A percentile compares a stretch with the other conserved stretches of the same genome.
phyloP scores from a whole-genome alignment of 208 protist genomes.

The Leptomonas pyrrhocoris region DNA sequence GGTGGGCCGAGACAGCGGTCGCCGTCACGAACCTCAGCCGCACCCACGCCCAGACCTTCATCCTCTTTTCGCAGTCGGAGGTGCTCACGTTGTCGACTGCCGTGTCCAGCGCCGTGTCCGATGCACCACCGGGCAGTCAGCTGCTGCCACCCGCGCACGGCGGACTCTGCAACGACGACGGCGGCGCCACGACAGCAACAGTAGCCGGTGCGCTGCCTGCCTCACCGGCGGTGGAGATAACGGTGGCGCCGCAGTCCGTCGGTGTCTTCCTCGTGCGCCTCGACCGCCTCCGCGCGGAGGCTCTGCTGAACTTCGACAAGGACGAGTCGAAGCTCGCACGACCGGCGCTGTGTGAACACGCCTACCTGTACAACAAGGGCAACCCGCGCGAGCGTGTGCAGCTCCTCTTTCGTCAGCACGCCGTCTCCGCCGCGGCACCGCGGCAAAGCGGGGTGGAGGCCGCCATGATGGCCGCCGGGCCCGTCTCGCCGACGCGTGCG shows the following conservation, averaged over 20 bases:
- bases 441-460: neutral
- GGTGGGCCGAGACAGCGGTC: constrained; percentile 27
- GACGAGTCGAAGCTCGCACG: constrained; percentile 44
- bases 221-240: constrained; percentile 22
- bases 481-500: constrained; percentile 15
- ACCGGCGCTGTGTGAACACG: constrained; percentile 68
- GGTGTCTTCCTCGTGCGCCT: constrained; percentile 72
- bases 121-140: constrained; percentile 2
- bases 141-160: constrained; percentile 14
- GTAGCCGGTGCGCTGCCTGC: neutral
- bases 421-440: constrained; percentile 15
- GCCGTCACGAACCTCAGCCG: constrained; percentile 33
- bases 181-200: neutral
- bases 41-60: constrained; percentile 34
- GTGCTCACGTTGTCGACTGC: constrained; percentile 32
- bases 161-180: constrained; percentile 8
- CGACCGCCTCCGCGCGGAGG: constrained; percentile 59
- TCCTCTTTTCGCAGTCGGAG: constrained; percentile 44
- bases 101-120: neutral
- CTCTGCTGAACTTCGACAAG: constrained; percentile 67
- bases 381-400: constrained; percentile 78
- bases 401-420: constrained; percentile 42
- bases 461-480: neutral
- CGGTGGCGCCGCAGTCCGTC: constrained; percentile 37
- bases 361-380: constrained; percentile 61